Base-by-base conservation (phyloP, 1,139 yeast genomes). In the Geotrichum europaeum region DNA sequence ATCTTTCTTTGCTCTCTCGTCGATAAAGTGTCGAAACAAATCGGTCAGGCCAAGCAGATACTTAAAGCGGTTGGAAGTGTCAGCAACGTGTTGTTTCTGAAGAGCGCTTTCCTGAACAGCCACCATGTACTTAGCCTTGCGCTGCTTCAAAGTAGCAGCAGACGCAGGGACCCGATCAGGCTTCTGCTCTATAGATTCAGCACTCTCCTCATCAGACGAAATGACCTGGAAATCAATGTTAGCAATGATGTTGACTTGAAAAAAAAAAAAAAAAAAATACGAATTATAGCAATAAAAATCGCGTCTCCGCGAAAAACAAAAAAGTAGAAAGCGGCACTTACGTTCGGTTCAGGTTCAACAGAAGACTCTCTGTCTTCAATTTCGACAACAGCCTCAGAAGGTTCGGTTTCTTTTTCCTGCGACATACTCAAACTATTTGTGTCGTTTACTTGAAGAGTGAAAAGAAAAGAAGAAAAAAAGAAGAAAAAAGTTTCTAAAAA, bases 1-100 rank as follows among this genome's bases (percentile, higher is more conserved):
- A 70, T 92, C 97, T 66, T 84, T 84, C 53, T 87, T 80, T 10
- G 96, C 94, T 66, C 86, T 84, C 55, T 86, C 79, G 69, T 91
- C 94, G 63, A 94, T 89, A 72, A 94, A 94, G 70, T 90, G 92
- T 59, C 96, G 84, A 71, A 94, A 94, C 63, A 92, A 76, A 59
- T 90, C 95, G 6, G 96, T 89, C 55, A 92, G 77, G 0, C 96
- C 91, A 57, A 94, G 76, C 57, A 94, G 78, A 70, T 92, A 89
- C 69, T 86, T 85, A 79, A 90, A 90, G 63, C 98, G 78, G 67
- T 81, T 84, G 10, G 91, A 84, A 1, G 96, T 84, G 68, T 89
- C 96, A 61, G 81, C 84, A 9, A 58, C 60, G 47, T 69, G 63
- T 54, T 60, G 63, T 7, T 47, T 30, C 18, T 25, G 30, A 15